phyloP scores from a whole-genome alignment of 225 moss, liverwort and hornwort genomes.

The Sphagnum contortum region DNA sequence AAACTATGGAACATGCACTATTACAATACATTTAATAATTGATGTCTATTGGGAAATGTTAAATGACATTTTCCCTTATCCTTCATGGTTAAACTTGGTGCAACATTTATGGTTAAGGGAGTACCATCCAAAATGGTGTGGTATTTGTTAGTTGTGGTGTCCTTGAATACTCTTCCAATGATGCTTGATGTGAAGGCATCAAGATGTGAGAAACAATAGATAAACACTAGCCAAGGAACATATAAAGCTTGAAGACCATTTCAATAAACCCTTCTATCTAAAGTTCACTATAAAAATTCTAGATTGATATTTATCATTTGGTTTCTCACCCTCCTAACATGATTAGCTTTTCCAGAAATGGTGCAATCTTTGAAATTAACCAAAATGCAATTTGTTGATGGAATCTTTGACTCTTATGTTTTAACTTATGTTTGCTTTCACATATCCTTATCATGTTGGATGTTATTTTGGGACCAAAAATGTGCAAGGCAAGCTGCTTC shows the following conservation, averaged over 20 bases:
- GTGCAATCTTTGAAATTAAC: too few species aligned
- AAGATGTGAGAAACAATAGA: constrained; percentile 66
- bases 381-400: too few species aligned
- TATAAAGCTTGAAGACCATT: constrained; percentile 66
- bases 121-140: constrained; percentile 82
- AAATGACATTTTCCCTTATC: too few species aligned
- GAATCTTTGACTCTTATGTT: too few species aligned
- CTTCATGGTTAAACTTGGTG: background rate
- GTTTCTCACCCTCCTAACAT: too few species aligned
- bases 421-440: too few species aligned
- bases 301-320: too few species aligned
- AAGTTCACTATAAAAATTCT: background rate
- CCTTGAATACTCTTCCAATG: constrained; percentile 81
- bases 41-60: too few species aligned
- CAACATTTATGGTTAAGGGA: constrained; percentile 77
- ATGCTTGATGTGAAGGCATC: constrained; percentile 59
- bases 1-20: too few species aligned
- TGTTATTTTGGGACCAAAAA: constrained; percentile 35
- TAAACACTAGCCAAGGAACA: constrained; percentile 64
- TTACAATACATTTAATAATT: background rate
- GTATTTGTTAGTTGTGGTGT: constrained; percentile 70
- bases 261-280: constrained; percentile 35
- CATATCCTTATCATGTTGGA: background rate
- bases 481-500: constrained; percentile 93
- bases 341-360: too few species aligned